Percentiles rank a stretch among this genome's conserved stretches.
Evolutionary conservation across 345 rosid species (phyloP).

Genomic region (Trapa bicornis): DNA sequence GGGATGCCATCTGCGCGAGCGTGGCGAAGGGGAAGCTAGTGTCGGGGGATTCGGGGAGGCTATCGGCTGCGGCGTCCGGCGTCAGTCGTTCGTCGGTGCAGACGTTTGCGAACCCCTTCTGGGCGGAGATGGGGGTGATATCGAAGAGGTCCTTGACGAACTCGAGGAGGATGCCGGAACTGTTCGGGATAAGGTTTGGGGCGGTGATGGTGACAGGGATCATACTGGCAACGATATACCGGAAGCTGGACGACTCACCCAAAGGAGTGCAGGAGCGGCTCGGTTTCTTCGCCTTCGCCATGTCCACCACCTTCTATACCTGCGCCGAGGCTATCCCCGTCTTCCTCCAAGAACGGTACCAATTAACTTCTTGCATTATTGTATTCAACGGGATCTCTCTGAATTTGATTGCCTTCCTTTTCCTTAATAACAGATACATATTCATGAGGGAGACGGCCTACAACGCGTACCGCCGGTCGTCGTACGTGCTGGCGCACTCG

Average conservation of each 20-base stretch:
- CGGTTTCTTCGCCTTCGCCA: conserved; percentile 90
- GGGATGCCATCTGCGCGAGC: conserved; percentile 69
- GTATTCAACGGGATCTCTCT: no score
- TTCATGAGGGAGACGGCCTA: conserved; percentile 95
- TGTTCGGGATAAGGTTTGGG: conserved; percentile 61
- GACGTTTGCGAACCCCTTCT: conserved; percentile 65
- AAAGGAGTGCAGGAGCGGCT: conserved; percentile 76
- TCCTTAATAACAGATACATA: conserved; percentile 26
- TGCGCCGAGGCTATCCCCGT: conserved; percentile 91
- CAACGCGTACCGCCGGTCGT: conserved; percentile 82
- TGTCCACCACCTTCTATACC: conserved; percentile 91
- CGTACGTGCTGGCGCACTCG: conserved; percentile 80
- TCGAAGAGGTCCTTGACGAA: conserved; percentile 54
- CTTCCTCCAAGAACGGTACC: conserved; percentile 62
- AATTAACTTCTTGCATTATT: neutral
- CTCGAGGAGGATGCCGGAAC: conserved; percentile 74
- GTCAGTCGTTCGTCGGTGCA: conserved; percentile 32
- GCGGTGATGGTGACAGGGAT: conserved; percentile 74
- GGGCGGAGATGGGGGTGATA: conserved; percentile 73
- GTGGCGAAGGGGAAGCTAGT: conserved; percentile 76
- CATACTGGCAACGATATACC: conserved; percentile 73
- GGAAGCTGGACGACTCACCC: conserved; percentile 69
- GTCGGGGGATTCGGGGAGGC: conserved; percentile 34
- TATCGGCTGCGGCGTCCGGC: conserved; percentile 8
- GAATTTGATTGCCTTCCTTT: no score